Conservation (phyloP, 352 stramenopile species). For the Pythium utonaiense region DNA sequence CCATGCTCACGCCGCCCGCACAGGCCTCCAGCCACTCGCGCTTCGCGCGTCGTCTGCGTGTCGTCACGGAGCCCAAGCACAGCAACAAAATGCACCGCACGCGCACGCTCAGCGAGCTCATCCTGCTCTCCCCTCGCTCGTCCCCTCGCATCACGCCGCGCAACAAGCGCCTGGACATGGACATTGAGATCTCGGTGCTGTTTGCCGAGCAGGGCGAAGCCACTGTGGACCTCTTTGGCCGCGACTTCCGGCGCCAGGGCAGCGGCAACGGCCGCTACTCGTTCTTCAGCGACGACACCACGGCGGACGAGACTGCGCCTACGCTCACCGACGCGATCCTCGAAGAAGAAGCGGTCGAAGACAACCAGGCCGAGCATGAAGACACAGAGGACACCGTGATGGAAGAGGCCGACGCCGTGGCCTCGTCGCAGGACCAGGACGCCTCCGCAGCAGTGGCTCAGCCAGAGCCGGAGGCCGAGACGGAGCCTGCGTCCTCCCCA, state of each 20-base stretch:
- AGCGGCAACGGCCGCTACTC: conserved; percentile 12
- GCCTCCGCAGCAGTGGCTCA: conserved; percentile 8
- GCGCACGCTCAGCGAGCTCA: conserved; percentile 70
- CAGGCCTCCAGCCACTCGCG: conserved; percentile 9
- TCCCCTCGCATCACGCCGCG: conserved; percentile 52
- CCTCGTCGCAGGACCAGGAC: conserved; percentile 8
- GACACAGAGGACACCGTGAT: conserved; percentile 19
- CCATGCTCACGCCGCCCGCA: background rate
- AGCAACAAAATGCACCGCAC: conserved; percentile 86
- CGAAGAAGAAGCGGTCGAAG: conserved; percentile 30
- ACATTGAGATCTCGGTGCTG: conserved; percentile 72
- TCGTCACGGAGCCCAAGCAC: conserved; percentile 81
- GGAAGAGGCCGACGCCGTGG: conserved; percentile 24
- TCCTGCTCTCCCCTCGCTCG: conserved; percentile 63
- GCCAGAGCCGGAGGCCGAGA: conserved; percentile 18
- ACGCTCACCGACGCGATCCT: conserved; percentile 27
- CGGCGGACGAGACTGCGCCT: conserved; percentile 13
- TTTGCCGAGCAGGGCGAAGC: conserved; percentile 67
- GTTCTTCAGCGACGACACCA: conserved; percentile 23
- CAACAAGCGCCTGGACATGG: conserved; percentile 79
- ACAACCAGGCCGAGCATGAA: conserved; percentile 30
- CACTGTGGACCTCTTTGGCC: conserved; percentile 50
- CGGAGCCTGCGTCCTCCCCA: background rate
- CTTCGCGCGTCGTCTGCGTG: conserved; percentile 65
- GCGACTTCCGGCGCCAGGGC: conserved; percentile 21